Evolutionary conservation across 768 basidiomycete genomes (phyloP).

Genomic region (Hygrophoropsis aurantiaca): DNA sequence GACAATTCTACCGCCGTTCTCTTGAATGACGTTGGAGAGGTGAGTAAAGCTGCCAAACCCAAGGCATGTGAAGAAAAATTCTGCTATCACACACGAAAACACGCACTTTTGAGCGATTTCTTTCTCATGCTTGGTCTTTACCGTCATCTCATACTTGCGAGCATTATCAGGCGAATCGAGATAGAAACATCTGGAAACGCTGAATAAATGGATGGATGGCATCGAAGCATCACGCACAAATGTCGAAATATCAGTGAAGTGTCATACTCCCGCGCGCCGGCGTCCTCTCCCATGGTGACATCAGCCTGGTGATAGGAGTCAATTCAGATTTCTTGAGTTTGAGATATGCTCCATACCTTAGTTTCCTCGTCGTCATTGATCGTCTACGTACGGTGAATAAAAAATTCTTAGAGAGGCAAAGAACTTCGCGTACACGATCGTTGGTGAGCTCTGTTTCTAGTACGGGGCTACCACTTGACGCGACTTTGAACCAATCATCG

Average conservation of each 20-base stretch:
- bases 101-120: conserved; percentile 56
- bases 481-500: conserved; percentile 42
- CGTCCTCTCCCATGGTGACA: conserved; percentile 71
- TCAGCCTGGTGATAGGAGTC: conserved; percentile 19
- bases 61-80: not conserved
- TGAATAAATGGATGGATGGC: conserved; percentile 4
- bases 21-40: conserved; percentile 49
- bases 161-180: conserved; percentile 83
- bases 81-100: not conserved
- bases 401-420: not conserved
- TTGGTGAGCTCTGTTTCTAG: conserved; percentile 8
- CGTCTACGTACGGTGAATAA: not conserved
- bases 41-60: conserved; percentile 50
- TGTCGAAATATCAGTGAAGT: conserved; percentile 78
- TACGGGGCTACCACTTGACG: conserved; percentile 17
- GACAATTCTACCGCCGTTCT: conserved; percentile 73
- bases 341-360: too few relatives aligned
- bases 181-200: conserved; percentile 73
- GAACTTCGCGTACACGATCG: conserved; percentile 1
- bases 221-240: conserved; percentile 50
- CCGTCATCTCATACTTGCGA: conserved; percentile 54
- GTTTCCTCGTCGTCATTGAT: not conserved
- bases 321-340: too few relatives aligned
- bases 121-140: conserved; percentile 52
- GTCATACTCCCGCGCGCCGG: conserved; percentile 75